These are phyloP conservation scores for Nitzschia palea DNA, from an alignment of 108 stramenopile genomes.

Conservation along the genomic window DNA sequence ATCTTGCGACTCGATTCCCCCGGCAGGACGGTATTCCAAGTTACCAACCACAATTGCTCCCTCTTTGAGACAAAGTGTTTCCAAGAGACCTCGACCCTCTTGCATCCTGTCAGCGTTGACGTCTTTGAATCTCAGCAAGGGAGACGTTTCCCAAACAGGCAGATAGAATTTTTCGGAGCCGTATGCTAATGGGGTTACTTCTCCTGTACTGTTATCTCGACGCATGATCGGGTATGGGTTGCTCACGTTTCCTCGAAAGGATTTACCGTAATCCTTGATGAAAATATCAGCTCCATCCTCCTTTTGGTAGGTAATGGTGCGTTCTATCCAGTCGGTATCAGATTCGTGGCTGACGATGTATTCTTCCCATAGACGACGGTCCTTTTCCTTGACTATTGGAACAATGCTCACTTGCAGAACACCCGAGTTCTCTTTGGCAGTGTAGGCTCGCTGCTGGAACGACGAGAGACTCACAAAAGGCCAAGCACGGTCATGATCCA, in stretches of 20 bases:
- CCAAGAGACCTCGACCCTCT: too few species aligned
- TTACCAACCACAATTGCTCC: constrained; percentile 7
- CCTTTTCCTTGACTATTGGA: neutral
- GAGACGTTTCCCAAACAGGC: constrained; percentile 10
- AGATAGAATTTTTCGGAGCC: neutral
- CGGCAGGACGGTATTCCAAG: neutral
- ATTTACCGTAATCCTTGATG: neutral
- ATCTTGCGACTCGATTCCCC: neutral
- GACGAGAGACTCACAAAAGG: constrained; percentile 11
- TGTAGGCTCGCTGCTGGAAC: constrained; percentile 13
- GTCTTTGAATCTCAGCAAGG: neutral
- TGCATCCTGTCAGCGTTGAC: constrained; percentile 4
- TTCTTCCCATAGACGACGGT: constrained; percentile 5
- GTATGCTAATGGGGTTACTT: neutral
- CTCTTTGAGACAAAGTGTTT: neutral
- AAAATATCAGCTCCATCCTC: neutral
- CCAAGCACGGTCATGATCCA: constrained; percentile 16
- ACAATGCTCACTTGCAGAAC: neutral
- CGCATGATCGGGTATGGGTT: neutral
- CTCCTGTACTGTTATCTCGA: neutral
- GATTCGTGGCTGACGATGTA: constrained; percentile 10
- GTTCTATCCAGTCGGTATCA: constrained; percentile 6
- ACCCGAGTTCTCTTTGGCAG: neutral
- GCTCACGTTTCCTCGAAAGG: neutral
- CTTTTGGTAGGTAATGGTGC: neutral